phyloP scores from a whole-genome alignment of 768 basidiomycete species.

The Termitomyces sp. region DNA sequence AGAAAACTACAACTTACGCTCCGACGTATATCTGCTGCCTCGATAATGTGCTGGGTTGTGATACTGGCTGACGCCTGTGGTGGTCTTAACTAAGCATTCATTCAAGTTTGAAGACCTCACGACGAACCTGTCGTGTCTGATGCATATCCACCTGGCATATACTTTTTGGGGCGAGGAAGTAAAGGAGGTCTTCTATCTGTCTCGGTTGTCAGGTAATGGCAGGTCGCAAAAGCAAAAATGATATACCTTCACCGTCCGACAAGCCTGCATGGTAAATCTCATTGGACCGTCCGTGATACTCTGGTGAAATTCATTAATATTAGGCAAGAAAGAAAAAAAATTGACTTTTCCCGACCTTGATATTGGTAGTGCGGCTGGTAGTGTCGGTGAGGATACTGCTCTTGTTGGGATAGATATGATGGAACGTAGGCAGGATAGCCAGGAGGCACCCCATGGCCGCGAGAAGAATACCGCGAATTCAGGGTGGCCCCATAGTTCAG shows the following conservation, averaged over 20 bases:
- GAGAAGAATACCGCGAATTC: not conserved
- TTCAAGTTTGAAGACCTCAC: not conserved
- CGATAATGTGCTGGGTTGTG: not conserved
- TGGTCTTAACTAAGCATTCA: not conserved
- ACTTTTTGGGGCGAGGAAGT: not conserved
- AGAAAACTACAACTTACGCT: not conserved
- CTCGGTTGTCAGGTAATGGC: not conserved
- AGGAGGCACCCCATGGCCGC: not conserved
- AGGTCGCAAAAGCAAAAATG: not conserved
- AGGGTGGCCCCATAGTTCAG: not conserved
- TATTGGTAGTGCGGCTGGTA: not conserved
- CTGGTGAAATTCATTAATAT: not conserved
- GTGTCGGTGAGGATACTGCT: not conserved
- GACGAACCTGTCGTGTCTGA: conserved; percentile 5
- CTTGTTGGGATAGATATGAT: not conserved
- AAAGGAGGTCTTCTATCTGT: not conserved
- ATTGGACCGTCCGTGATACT: not conserved
- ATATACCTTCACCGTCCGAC: not conserved
- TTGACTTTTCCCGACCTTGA: not conserved
- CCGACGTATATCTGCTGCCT: not conserved
- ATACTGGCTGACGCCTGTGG: not conserved
- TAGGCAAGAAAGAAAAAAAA: not conserved
- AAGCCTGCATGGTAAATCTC: not conserved
- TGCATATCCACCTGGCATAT: not conserved
- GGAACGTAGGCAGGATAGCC: not conserved